These are phyloP conservation scores for Pyrrhoderma noxium DNA, from an alignment of 1,284 basidiomycete genomes.

Conservation along the genomic window DNA sequence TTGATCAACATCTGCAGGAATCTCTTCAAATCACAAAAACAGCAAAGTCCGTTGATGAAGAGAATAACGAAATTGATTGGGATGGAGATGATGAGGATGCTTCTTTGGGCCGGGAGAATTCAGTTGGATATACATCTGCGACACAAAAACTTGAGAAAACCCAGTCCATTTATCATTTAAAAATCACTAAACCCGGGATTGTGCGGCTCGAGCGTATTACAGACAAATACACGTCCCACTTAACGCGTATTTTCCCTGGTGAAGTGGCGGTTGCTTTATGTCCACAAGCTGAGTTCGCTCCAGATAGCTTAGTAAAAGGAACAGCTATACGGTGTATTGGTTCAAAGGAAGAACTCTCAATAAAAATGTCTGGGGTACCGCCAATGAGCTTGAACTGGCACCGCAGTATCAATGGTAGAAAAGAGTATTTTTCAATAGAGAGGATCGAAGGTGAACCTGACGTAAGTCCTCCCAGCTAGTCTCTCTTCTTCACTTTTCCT, in stretches of 20 bases:
- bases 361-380: slow-evolving; percentile 72
- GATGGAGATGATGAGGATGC: slow-evolving; percentile 36
- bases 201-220: slow-evolving; percentile 66
- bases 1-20: slow-evolving; percentile 52
- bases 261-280: slow-evolving; percentile 77
- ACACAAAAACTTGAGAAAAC: slow-evolving; percentile 53
- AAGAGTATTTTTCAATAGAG: slow-evolving; percentile 70
- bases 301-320: slow-evolving; percentile 34
- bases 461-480: slow-evolving; percentile 21
- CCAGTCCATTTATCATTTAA: slow-evolving; percentile 68
- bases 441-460: slow-evolving; percentile 64
- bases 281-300: slow-evolving; percentile 64
- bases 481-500: slow-evolving; percentile 18
- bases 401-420: slow-evolving; percentile 53
- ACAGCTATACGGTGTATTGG: slow-evolving; percentile 66
- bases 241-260: slow-evolving; percentile 54
- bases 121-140: slow-evolving; percentile 38
- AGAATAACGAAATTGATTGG: slow-evolving; percentile 17
- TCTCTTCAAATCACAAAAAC: slow-evolving; percentile 41
- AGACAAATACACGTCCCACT: slow-evolving; percentile 65
- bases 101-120: background rate
- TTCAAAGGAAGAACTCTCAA: slow-evolving; percentile 55
- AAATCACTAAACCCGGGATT: slow-evolving; percentile 62
- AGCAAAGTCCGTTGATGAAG: slow-evolving; percentile 24
- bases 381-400: slow-evolving; percentile 75